Evolutionary conservation across 2,329 filamentous ascomycete genomes (phyloP).

Genomic region (Cercospora zeae-maydis): DNA sequence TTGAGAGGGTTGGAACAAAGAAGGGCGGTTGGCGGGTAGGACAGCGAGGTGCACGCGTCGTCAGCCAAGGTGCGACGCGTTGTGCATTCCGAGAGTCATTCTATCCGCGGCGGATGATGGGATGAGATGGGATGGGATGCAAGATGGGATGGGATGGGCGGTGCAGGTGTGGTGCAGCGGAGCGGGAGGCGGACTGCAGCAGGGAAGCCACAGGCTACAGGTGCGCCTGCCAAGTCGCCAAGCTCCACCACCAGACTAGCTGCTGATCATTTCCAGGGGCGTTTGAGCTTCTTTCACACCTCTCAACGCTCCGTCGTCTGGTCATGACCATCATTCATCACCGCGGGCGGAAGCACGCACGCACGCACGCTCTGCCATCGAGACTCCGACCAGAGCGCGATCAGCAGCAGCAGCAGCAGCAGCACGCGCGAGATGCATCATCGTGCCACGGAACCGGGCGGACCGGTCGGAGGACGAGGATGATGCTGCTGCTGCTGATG

Average conservation of each 20-base stretch:
- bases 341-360: not conserved
- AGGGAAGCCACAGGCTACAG: not conserved
- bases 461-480: not conserved
- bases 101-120: no score
- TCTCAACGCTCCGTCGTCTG: not conserved
- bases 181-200: not conserved
- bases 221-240: not conserved
- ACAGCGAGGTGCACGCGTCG: not conserved
- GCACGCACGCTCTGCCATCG: constrained; percentile 10
- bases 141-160: no score
- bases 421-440: not conserved
- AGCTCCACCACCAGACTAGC: not conserved
- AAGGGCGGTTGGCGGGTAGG: not conserved
- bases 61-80: not conserved
- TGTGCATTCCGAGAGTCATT: not conserved
- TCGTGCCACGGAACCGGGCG: not conserved
- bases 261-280: not conserved
- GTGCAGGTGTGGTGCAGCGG: not conserved
- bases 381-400: no score
- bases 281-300: not conserved
- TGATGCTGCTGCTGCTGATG: no score
- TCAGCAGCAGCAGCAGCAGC: no score
- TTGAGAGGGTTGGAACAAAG: not conserved
- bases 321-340: not conserved
- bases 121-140: no score